Evolutionary conservation across 257 asterid genomes (phyloP).

Genomic region (Solanum commersonii): DNA sequence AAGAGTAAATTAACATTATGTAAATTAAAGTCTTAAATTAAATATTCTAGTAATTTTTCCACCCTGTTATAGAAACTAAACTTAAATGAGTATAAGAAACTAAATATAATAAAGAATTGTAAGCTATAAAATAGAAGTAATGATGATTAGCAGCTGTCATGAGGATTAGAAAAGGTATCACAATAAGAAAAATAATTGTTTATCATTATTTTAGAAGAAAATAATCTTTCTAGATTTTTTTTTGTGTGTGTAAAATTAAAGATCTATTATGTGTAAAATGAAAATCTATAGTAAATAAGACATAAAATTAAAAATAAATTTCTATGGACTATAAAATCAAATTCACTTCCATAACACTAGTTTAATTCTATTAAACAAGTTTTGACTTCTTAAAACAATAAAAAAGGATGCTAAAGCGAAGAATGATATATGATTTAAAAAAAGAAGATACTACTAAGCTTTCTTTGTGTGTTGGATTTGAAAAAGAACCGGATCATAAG

Average conservation of each 20-base stretch:
- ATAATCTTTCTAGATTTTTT: background rate
- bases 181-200: background rate
- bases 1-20: too few relatives aligned
- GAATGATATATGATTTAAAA: background rate
- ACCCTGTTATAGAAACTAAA: background rate
- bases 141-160: background rate
- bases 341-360: background rate
- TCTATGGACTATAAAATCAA: background rate
- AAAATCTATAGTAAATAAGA: background rate
- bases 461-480: too few relatives aligned
- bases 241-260: too few relatives aligned
- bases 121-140: background rate
- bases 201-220: background rate
- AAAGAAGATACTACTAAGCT: too few relatives aligned
- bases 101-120: background rate
- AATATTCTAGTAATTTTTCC: too few relatives aligned
- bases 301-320: too few relatives aligned
- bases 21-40: too few relatives aligned
- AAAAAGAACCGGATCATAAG: too few relatives aligned
- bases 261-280: too few relatives aligned
- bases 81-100: background rate
- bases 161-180: background rate
- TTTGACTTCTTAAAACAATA: background rate
- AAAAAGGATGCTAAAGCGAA: background rate
- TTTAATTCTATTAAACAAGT: too few relatives aligned